phyloP scores from a whole-genome alignment of 495 filamentous ascomycete genomes.

The Trichoderma orchidacearum region DNA sequence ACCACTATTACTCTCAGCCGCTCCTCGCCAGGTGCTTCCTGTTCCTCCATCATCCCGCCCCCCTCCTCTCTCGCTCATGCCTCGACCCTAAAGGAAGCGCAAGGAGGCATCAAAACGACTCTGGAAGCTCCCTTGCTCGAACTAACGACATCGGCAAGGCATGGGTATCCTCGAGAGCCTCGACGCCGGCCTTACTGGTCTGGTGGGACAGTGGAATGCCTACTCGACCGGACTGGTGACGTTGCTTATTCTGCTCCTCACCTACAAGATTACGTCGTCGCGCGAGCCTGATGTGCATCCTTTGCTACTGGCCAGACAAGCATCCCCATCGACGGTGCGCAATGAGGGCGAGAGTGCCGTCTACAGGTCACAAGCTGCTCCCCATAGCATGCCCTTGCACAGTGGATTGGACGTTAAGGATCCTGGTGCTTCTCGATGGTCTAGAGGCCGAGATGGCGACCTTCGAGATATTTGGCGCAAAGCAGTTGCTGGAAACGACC shows the following conservation, averaged over 20 bases:
- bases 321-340: slow-evolving; percentile 61
- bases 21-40: background rate
- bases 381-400: slow-evolving; percentile 70
- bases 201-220: slow-evolving; percentile 68
- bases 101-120: background rate
- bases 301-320: slow-evolving; percentile 75
- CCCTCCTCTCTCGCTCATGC: background rate
- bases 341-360: slow-evolving; percentile 72
- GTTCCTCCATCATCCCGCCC: background rate
- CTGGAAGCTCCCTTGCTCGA: background rate
- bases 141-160: slow-evolving; percentile 1
- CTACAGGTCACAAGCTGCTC: slow-evolving; percentile 69
- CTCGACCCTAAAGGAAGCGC: background rate
- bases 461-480: slow-evolving; percentile 85
- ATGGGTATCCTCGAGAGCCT: slow-evolving; percentile 40
- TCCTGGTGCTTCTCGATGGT: slow-evolving; percentile 68
- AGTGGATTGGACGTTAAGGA: slow-evolving; percentile 78
- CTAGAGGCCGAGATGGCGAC: slow-evolving; percentile 71
- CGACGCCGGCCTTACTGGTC: slow-evolving; percentile 51
- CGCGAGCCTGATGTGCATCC: slow-evolving; percentile 82
- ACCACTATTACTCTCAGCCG: no score
- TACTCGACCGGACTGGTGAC: slow-evolving; percentile 53
- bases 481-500: slow-evolving; percentile 52
- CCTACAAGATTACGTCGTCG: slow-evolving; percentile 37
- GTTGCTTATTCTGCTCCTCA: slow-evolving; percentile 37